phyloP scores from a whole-genome alignment of 495 filamentous ascomycete genomes.

The Neurospora discreta region DNA sequence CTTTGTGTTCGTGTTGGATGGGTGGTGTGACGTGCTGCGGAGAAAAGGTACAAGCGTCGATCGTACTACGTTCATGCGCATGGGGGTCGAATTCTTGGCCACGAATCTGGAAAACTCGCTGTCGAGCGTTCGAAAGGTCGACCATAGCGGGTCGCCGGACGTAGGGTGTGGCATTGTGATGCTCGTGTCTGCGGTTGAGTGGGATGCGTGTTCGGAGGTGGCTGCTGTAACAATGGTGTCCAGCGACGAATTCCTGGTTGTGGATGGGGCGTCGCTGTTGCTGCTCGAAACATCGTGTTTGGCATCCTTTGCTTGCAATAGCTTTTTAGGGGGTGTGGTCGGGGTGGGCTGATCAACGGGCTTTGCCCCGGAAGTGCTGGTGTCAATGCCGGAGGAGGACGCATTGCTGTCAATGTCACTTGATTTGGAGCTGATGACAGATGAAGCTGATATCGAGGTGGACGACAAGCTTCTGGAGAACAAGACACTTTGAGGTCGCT shows the following conservation, averaged over 20 bases:
- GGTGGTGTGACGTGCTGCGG: conserved; percentile 55
- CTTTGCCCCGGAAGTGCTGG: conserved; percentile 7
- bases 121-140: conserved; percentile 68
- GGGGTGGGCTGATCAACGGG: background rate
- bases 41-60: conserved; percentile 77
- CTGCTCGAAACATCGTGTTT: conserved; percentile 11
- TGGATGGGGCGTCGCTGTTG: conserved; percentile 21
- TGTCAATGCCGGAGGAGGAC: conserved; percentile 1
- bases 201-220: conserved; percentile 48
- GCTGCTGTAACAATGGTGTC: conserved; percentile 40
- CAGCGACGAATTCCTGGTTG: conserved; percentile 39
- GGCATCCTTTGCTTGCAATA: background rate
- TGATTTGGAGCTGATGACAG: conserved; percentile 17
- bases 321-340: background rate
- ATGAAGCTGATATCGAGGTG: conserved; percentile 9
- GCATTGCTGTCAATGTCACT: conserved; percentile 9
- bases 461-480: conserved; percentile 19
- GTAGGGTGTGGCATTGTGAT: conserved; percentile 33
- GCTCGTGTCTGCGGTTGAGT: conserved; percentile 33
- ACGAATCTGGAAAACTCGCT: conserved; percentile 78
- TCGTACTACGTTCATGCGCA: conserved; percentile 74
- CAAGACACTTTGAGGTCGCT: conserved; percentile 25
- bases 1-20: conserved; percentile 50
- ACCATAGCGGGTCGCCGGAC: conserved; percentile 81
- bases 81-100: conserved; percentile 53